A percentile compares a stretch with the other conserved stretches of the same genome.
These are phyloP conservation scores for Xylaria venustula DNA, from an alignment of 495 filamentous ascomycete species.

Conservation along the genomic window DNA sequence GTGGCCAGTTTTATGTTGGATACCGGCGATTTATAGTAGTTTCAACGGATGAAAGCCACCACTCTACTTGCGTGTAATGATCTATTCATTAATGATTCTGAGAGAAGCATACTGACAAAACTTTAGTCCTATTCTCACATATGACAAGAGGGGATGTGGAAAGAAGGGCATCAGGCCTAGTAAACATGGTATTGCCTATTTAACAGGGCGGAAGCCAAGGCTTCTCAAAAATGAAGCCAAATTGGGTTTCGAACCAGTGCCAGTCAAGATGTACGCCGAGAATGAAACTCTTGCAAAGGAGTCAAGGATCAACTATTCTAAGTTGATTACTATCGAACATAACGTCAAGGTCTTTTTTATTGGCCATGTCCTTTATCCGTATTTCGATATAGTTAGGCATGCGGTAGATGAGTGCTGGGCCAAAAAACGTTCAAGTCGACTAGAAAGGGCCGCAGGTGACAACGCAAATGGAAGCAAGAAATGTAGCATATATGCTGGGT, in stretches of 20 bases:
- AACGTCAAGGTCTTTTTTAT: slow-evolving; percentile 46
- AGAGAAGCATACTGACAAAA: not conserved
- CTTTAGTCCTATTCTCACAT: slow-evolving; percentile 44
- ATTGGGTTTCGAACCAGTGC: slow-evolving; percentile 39
- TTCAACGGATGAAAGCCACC: slow-evolving; percentile 39
- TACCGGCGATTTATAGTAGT: slow-evolving; percentile 47
- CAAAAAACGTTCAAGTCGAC: too few species aligned
- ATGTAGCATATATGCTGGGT: too few species aligned
- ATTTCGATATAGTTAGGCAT: too few species aligned
- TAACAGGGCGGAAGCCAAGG: slow-evolving; percentile 23
- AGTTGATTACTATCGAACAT: slow-evolving; percentile 47
- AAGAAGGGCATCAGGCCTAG: slow-evolving; percentile 43
- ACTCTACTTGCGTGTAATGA: slow-evolving; percentile 47
- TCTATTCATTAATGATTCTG: not conserved
- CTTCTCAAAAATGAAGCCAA: slow-evolving; percentile 34
- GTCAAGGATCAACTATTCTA: slow-evolving; percentile 44
- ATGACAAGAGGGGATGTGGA: slow-evolving; percentile 39
- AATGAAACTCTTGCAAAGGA: slow-evolving; percentile 40
- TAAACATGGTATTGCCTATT: slow-evolving; percentile 45
- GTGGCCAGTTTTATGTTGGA: slow-evolving; percentile 38
- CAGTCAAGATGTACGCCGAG: slow-evolving; percentile 28
- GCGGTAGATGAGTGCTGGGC: too few species aligned
- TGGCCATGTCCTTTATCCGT: slow-evolving; percentile 31
- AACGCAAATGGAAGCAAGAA: too few species aligned
- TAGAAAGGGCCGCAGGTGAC: too few species aligned